Conservation (phyloP, 305 asterid species). For the Nicotiana rustica region DNA sequence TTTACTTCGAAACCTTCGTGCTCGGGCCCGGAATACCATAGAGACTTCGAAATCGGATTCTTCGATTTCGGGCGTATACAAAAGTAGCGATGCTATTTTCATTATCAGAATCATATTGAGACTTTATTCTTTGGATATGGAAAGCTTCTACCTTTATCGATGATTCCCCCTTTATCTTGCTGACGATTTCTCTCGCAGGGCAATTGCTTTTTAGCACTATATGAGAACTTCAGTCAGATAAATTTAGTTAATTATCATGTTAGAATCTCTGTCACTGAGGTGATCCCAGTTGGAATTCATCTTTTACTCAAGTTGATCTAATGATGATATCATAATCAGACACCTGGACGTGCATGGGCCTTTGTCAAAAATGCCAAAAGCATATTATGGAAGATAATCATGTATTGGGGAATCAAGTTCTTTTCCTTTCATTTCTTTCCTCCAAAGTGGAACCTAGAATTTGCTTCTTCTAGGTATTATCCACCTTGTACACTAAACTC, state of each 20-base stretch:
- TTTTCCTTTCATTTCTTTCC: constrained; percentile 46
- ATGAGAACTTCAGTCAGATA: not conserved
- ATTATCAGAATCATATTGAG: constrained; percentile 19
- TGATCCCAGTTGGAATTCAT: not conserved
- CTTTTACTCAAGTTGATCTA: not conserved
- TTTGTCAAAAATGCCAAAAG: constrained; percentile 8
- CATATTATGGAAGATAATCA: not conserved
- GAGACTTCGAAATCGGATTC: too few relatives aligned
- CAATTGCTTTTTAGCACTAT: not conserved
- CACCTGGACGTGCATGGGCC: not conserved
- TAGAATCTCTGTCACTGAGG: not conserved
- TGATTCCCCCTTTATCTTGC: constrained; percentile 7
- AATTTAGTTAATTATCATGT: not conserved
- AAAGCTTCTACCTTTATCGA: not conserved
- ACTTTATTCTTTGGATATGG: not conserved
- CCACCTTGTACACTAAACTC: not conserved
- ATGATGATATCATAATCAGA: not conserved
- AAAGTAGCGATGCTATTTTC: not conserved
- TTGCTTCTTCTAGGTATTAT: constrained; percentile 36
- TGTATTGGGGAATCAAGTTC: constrained; percentile 64
- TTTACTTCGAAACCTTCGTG: too few relatives aligned
- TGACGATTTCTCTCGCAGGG: not conserved
- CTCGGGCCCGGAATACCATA: too few relatives aligned
- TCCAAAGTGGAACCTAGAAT: constrained; percentile 65
- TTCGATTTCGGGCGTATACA: too few relatives aligned